Base-by-base conservation (phyloP, 2,329 filamentous ascomycete genomes). In the Emericellopsis cladophorae region DNA sequence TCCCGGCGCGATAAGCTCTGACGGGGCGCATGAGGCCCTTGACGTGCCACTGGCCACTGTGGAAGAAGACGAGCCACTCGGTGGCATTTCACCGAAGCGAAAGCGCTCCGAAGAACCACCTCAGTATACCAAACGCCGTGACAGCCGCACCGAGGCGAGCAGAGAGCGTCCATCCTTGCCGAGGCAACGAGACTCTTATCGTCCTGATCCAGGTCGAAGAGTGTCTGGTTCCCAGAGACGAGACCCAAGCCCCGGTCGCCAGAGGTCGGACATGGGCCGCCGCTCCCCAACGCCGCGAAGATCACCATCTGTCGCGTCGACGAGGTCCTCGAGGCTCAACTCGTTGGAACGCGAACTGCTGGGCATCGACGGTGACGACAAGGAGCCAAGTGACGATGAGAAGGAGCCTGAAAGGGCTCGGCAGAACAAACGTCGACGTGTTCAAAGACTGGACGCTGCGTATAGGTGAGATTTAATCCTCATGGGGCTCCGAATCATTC, bases 301-400 rank as follows among this genome's bases (percentile, higher is more conserved):
- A 4, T 11, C 26, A n/a, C 33, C 39, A 5, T 44, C 42, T 1
- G 31, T 37, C 8, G 36, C 35, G 16, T 33, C 35, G 22, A 42
- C 43, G 7, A 36, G 33, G 14, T 41, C 43, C 4, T 44, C 43
- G 5, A 34, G 42, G 4, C 39, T 46, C 16, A 40, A 46, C 15
- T 46, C 44, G 4, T 24, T 46, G 1, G 44, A 46, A 3, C 31
- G 21, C 1, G 42, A 41, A 11, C 39, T 46, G 5, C 40, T 46
- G 1, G 42, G 42, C 8, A 29, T 39, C 29, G 29, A 24, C 36
- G 29, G 22, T 31, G 15, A 11, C 6, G 16, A 22, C 29, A 31
- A 32, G 37, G 31, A 42, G 31, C 12, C 33, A 26, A 31, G 39
- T n/a, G 37, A 40, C 1, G 36, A 7, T 15, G 32, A 38, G n/a